Conservation (phyloP, 306 rosid species). For the Quercus wislizeni region DNA sequence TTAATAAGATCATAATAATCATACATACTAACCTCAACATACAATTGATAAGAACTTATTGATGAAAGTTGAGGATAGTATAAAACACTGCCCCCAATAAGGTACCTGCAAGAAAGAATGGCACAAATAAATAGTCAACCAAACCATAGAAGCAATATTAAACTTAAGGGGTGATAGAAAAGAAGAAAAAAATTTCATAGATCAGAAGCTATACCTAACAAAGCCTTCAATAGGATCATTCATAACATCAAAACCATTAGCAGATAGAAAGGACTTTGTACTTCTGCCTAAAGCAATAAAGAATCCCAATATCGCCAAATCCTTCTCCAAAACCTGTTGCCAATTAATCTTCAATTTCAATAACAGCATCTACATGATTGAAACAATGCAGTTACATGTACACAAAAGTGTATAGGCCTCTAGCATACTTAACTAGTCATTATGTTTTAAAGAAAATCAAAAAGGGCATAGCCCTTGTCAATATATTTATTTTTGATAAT, state of each 20-base stretch:
- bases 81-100: slow-evolving; percentile 92
- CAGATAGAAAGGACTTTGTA: slow-evolving; percentile 69
- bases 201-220: slow-evolving; percentile 60
- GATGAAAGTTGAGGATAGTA: slow-evolving; percentile 97
- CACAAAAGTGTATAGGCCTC: neutral
- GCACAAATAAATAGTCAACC: slow-evolving; percentile 25
- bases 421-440: neutral
- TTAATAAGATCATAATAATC: slow-evolving; percentile 15
- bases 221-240: slow-evolving; percentile 74
- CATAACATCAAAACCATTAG: slow-evolving; percentile 67
- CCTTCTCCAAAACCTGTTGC: slow-evolving; percentile 93
- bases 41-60: slow-evolving; percentile 90
- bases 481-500: neutral
- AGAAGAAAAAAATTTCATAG: slow-evolving; percentile 12
- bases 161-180: neutral
- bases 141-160: slow-evolving; percentile 18
- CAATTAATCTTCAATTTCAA: slow-evolving; percentile 21
- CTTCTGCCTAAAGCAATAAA: slow-evolving; percentile 96
- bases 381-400: neutral
- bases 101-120: slow-evolving; percentile 59
- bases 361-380: slow-evolving; percentile 14
- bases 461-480: neutral
- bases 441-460: neutral
- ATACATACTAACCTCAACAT: slow-evolving; percentile 81
- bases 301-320: slow-evolving; percentile 95